Conservation (phyloP, 2,329 filamentous ascomycete genomes). For the Tolypocladium sp. region DNA sequence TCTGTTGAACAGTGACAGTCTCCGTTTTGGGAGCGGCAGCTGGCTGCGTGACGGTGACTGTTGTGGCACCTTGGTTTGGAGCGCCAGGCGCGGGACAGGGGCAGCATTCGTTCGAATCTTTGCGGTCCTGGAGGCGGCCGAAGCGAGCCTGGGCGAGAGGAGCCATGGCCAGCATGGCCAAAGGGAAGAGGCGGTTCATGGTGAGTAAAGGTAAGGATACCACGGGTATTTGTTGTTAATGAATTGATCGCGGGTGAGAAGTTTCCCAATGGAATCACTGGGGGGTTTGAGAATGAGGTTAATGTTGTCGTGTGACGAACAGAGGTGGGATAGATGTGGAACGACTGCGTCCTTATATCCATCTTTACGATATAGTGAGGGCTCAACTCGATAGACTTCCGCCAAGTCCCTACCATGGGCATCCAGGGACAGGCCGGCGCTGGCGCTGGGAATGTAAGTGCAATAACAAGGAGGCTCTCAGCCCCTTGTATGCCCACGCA, state of each 20-base stretch:
- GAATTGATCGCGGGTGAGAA: not conserved
- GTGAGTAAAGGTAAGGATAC: not conserved
- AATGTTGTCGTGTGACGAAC: not conserved
- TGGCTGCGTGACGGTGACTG: constrained; percentile 16
- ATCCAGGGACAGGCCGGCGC: not conserved
- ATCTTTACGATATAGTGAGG: not conserved
- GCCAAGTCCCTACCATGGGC: not conserved
- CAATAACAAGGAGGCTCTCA: not conserved
- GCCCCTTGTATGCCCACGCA: not conserved
- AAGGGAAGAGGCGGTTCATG: constrained; percentile 16
- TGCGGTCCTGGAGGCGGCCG: constrained; percentile 9
- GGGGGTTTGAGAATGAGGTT: not conserved
- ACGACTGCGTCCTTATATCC: constrained; percentile 1
- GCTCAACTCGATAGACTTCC: not conserved
- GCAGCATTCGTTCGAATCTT: constrained; percentile 15
- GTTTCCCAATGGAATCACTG: too few relatives aligned
- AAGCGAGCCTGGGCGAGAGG: constrained; percentile 16
- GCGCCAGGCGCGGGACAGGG: constrained; percentile 15
- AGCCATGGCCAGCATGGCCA: constrained; percentile 16
- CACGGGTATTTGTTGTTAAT: not conserved
- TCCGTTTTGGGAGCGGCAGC: constrained; percentile 7
- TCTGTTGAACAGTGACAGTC: constrained; percentile 7
- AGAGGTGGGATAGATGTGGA: not conserved
- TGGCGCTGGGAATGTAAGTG: not conserved
- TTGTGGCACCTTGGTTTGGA: constrained; percentile 6